phyloP scores from a whole-genome alignment of 306 rosid genomes.

The Malus sieversii region DNA sequence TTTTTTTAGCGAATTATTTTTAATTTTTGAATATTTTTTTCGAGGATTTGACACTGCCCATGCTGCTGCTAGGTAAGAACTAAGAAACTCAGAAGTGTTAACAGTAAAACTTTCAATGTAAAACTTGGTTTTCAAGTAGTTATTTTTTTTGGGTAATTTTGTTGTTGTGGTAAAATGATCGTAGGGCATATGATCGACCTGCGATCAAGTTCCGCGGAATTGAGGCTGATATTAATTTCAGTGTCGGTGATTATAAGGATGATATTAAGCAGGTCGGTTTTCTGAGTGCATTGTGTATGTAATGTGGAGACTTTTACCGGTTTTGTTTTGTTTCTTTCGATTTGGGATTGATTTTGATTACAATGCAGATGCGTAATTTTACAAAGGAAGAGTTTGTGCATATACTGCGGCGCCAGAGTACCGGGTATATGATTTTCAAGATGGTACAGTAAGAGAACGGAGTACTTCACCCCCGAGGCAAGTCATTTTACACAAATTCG shows the following conservation, averaged over 20 bases:
- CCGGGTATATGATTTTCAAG: slow-evolving; percentile 24
- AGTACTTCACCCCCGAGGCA: no score
- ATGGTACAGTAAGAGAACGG: no score
- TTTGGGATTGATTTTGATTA: background rate
- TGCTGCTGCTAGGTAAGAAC: slow-evolving; percentile 73
- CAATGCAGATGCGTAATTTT: slow-evolving; percentile 62
- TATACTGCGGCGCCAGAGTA: slow-evolving; percentile 81
- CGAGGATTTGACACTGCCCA: slow-evolving; percentile 92
- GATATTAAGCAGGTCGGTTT: slow-evolving; percentile 67
- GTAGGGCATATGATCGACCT: slow-evolving; percentile 92
- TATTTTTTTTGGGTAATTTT: background rate
- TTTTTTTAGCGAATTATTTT: background rate
- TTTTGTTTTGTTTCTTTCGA: background rate
- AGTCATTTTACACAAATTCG: no score
- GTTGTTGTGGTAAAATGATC: background rate
- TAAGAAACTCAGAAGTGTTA: background rate
- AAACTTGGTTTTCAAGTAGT: background rate
- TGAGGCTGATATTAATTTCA: slow-evolving; percentile 88
- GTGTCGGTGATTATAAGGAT: slow-evolving; percentile 63
- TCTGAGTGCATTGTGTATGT: background rate
- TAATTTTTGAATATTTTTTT: slow-evolving; percentile 7
- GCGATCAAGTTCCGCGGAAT: slow-evolving; percentile 83
- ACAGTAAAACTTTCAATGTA: background rate
- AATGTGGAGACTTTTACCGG: background rate
- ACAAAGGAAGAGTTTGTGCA: slow-evolving; percentile 90